Base-by-base conservation (phyloP, 257 asterid genomes). In the Gardenia jasminoides region DNA sequence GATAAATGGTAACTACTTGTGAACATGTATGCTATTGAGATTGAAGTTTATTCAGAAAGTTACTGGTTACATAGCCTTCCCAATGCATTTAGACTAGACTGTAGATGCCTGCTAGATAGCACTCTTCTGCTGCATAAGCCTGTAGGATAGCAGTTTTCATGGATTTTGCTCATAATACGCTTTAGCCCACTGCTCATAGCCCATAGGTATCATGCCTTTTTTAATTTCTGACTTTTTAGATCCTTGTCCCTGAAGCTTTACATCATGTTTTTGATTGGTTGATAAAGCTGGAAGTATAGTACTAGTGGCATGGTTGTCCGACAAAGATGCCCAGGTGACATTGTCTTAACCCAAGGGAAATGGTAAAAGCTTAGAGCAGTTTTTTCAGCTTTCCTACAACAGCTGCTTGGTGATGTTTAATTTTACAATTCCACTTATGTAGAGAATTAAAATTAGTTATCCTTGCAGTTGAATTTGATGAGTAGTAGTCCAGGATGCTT, bases 1-100 rank as follows among this genome's bases (percentile, higher is more conserved):
- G 83, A 76, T 92, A 33, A 94, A 89, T 80, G 97, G 97, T 92
- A 90, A 72, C 77, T 75, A 43, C 84, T 70, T 44, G 22, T 20
- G 28, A 2, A 3, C 13, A 44, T 36, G 47, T 50, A 24, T 41
- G 50, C 24, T n/a, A 5, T 68, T 33, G 44, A 28, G 6, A 24
- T 47, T 41, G 62, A 54, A 72, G 46, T 48, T 71, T 61, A 28
- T 65, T 64, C 13, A 28, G 54, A 39, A 59, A 74, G 20, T 54
- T 74, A 36, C 68, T 33, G 16, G 22, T 22, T 28, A 33, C 19
- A 20, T 39, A n/a, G 20, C 12, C 33, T 36, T 56, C 30, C 30
- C 68, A 56, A 24, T 48, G 8, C 36, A 4, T 9, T 17, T 22
- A 54, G 3, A 3, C 62, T 19, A 54, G 41, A 56, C 39, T 56